Conservation (phyloP, 73 alveolate genomes). For the Halteria grandinella region DNA sequence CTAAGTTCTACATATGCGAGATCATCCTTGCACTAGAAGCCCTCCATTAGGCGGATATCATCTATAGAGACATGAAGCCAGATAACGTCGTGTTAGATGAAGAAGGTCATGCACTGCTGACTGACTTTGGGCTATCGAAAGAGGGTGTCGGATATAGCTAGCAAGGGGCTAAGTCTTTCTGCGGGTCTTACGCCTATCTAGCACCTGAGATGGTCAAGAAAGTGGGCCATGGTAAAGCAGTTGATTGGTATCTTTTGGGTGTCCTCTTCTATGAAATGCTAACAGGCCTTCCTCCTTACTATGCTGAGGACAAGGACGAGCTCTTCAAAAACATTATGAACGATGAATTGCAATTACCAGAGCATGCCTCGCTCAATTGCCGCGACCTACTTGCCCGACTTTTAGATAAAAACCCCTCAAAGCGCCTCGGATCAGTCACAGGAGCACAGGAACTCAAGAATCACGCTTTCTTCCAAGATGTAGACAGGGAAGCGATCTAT, state of each 20-base stretch:
- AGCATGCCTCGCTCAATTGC: slow-evolving; percentile 6
- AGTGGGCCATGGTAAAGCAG: slow-evolving; percentile 92
- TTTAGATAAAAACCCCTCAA: slow-evolving; percentile 65
- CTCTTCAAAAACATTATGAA: slow-evolving; percentile 58
- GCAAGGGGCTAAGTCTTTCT: slow-evolving; percentile 87
- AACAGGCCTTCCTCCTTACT: slow-evolving; percentile 91
- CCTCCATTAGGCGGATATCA: slow-evolving; percentile 89
- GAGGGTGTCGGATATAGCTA: slow-evolving; percentile 89
- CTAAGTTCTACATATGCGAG: slow-evolving; percentile 85
- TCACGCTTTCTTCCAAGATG: slow-evolving; percentile 71
- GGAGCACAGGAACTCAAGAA: slow-evolving; percentile 75
- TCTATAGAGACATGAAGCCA: slow-evolving; percentile 94
- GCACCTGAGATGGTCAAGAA: slow-evolving; percentile 92
- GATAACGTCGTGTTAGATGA: slow-evolving; percentile 93
- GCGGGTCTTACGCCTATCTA: slow-evolving; percentile 89
- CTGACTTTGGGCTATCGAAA: slow-evolving; percentile 93
- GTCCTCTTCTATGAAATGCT: slow-evolving; percentile 90
- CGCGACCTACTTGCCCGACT: slow-evolving; percentile 42
- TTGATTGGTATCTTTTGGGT: slow-evolving; percentile 91
- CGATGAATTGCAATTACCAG: slow-evolving; percentile 49
- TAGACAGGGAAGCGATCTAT: slow-evolving; percentile 73
- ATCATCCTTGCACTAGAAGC: slow-evolving; percentile 88
- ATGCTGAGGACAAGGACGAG: slow-evolving; percentile 66
- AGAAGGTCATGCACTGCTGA: slow-evolving; percentile 93
- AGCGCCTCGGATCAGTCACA: slow-evolving; percentile 71